These are phyloP conservation scores for Colletotrichum shisoi DNA, from an alignment of 2,329 filamentous ascomycete species.

Conservation along the genomic window DNA sequence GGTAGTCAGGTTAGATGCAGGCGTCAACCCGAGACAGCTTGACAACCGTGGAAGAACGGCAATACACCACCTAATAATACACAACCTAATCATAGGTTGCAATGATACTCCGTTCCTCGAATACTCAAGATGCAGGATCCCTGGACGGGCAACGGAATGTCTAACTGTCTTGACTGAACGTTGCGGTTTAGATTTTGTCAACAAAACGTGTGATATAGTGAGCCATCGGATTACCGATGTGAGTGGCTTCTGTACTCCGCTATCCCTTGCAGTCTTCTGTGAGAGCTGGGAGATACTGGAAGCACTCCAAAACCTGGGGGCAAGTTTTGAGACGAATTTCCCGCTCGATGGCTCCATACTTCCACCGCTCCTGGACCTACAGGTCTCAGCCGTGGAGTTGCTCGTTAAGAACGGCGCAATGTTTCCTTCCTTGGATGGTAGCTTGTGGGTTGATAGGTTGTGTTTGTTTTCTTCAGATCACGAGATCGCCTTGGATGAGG, in stretches of 20 bases:
- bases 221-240: too few species aligned
- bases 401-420: background rate
- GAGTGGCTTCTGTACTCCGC: too few species aligned
- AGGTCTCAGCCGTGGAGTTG: background rate
- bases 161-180: background rate
- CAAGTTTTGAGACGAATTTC: background rate
- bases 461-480: background rate
- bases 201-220: too few species aligned
- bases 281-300: background rate
- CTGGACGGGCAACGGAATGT: background rate
- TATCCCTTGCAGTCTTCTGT: too few species aligned
- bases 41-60: background rate
- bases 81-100: background rate
- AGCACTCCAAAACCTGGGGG: background rate
- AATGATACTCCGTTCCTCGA: too few species aligned
- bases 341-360: background rate
- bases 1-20: background rate
- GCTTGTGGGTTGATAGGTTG: background rate
- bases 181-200: background rate
- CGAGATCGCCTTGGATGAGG: background rate
- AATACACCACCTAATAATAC: background rate
- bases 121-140: background rate
- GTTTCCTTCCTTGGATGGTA: background rate
- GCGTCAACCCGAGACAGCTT: background rate
- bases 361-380: background rate